Evolutionary conservation across 1,284 basidiomycete species (phyloP), one percentile per base, ranked within the genome.

Genomic region (Thelephora terrestris): DNA sequence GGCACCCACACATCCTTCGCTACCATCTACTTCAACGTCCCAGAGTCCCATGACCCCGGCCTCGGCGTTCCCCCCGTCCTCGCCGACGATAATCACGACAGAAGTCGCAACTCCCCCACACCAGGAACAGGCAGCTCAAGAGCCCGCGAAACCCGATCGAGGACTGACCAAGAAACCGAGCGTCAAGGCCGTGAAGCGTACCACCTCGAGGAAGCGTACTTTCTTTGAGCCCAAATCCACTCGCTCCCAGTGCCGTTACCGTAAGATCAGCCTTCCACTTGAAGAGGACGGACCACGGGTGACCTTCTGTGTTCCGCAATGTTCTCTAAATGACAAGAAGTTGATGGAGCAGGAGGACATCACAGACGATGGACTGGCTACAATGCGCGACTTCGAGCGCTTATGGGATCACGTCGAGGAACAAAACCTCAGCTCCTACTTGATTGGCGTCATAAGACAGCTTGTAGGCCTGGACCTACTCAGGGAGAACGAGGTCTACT

Each of bases 191-290:
- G 29, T 12, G 5, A 32, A 14, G 29, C 29, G 29, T 14, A 14
- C 29, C 14, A 14, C 29, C 3, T 14, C 29, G 29, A 32, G 29
- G 29, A 32, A 32, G 14, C 29, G 14, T 3, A 12, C n/a, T 42
- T 10, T n/a, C 5, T 9, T 25, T 18, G 25, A 42, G n/a, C 25
- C 39, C 9, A 42, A 21, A 20, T 42, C 66, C 18, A 70, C 69
- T 14, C 73, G 81, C 5, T 81, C 81, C 3, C 73, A 81, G 49
- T 84, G 81, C 53, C 74, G 76, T 36, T 84, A 78, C 61, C 79
- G 78, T 57, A 76, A 73, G 50, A 78, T 84, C 57, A 79, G 76
- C 53, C 58, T 84, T 14, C 79, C 78, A 0, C 66, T 64, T 32
- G 70, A 72, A 45, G 75, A 78, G 50, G 64, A 67, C 38, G 73